Evolutionary conservation across 2,329 filamentous ascomycete species (phyloP).

Genomic region (Decorospora gaudefroyi): DNA sequence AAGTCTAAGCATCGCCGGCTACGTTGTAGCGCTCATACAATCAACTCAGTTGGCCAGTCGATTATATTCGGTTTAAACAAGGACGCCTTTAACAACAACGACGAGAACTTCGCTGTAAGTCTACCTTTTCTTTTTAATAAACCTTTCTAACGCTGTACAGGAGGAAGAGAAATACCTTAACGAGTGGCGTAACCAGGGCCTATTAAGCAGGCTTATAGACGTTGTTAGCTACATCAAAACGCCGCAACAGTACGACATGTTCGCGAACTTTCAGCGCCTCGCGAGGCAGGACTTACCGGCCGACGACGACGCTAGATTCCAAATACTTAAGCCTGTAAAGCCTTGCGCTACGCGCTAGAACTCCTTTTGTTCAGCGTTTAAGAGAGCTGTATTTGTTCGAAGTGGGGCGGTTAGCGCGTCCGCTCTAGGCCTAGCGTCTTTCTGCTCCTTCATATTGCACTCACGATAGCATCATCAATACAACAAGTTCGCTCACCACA

Average conservation of each 20-base stretch:
- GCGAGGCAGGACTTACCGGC: background rate
- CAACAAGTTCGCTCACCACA: no score
- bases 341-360: conserved; percentile 4
- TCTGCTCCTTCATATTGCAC: no score
- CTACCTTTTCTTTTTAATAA: no score
- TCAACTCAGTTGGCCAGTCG: background rate
- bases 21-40: background rate
- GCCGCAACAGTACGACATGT: background rate
- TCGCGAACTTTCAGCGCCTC: background rate
- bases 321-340: no score
- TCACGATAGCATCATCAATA: no score
- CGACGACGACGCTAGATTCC: no score
- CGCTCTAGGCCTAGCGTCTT: background rate
- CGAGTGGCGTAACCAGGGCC: background rate
- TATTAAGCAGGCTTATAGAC: background rate
- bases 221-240: background rate
- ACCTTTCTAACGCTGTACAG: background rate
- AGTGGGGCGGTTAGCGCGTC: background rate
- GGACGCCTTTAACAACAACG: background rate
- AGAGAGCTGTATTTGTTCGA: no score
- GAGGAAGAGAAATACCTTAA: background rate
- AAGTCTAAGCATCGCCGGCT: background rate
- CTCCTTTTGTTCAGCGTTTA: no score
- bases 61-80: background rate
- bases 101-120: background rate